A percentile compares a stretch with the other conserved stretches of the same genome.
Evolutionary conservation across 2,329 filamentous ascomycete genomes (phyloP).

Genomic region (Arachnopeziza araneosa): DNA sequence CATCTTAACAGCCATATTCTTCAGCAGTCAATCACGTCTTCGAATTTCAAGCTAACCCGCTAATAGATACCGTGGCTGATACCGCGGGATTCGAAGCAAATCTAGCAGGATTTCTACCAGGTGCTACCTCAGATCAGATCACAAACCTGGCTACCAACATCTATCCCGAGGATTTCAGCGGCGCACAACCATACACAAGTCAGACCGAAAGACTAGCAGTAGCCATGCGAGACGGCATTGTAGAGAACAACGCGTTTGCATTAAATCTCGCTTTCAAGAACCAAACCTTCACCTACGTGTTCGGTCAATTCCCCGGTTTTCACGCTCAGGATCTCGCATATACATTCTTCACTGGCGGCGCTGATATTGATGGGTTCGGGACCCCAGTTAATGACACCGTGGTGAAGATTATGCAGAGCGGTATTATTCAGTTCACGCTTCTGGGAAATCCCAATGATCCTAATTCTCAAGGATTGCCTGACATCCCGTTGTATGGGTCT

Average conservation of each 20-base stretch:
- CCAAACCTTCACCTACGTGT: slow-evolving; percentile 45
- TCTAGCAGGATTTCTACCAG: slow-evolving; percentile 27
- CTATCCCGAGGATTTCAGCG: slow-evolving; percentile 43
- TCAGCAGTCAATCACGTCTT: neutral
- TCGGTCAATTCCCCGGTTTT: slow-evolving; percentile 44
- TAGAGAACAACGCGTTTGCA: slow-evolving; percentile 46
- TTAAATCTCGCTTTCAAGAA: slow-evolving; percentile 41
- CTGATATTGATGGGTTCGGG: slow-evolving; percentile 11
- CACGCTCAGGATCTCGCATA: slow-evolving; percentile 46
- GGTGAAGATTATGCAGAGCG: slow-evolving; percentile 30
- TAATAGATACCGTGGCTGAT: neutral
- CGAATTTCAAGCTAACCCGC: neutral
- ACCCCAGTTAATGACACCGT: slow-evolving; percentile 22
- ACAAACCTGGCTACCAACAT: slow-evolving; percentile 38
- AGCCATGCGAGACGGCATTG: slow-evolving; percentile 24
- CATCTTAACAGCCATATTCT: neutral
- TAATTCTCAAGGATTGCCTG: neutral
- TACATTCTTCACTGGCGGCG: slow-evolving; percentile 40
- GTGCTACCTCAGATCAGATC: slow-evolving; percentile 22
- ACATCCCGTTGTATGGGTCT: slow-evolving; percentile 14
- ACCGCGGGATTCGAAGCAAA: slow-evolving; percentile 23
- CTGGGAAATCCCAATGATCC: slow-evolving; percentile 27
- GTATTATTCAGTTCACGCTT: slow-evolving; percentile 29
- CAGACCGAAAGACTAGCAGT: slow-evolving; percentile 38
- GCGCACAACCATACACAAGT: slow-evolving; percentile 38